Evolutionary conservation across 2,329 filamentous ascomycete species (phyloP).

Genomic region (Fusarium sublunatum): DNA sequence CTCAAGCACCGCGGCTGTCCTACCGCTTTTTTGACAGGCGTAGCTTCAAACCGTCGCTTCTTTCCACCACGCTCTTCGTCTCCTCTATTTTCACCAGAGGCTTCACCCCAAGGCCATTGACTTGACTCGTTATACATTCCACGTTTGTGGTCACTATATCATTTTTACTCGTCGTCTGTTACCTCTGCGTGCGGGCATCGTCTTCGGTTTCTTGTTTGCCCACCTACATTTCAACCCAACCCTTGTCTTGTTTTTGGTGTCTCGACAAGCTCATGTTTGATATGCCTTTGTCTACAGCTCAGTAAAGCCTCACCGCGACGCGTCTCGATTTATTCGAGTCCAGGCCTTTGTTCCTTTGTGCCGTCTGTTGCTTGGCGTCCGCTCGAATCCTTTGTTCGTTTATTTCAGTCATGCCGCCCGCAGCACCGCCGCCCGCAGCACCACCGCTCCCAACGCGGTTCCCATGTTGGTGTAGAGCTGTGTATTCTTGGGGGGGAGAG

Average conservation of each 20-base stretch:
- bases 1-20: slow-evolving; percentile 35
- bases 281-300: slow-evolving; percentile 36
- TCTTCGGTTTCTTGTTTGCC: background rate
- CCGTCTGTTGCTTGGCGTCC: slow-evolving; percentile 12
- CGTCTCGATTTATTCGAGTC: slow-evolving; percentile 28
- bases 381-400: slow-evolving; percentile 13
- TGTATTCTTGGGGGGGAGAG: slow-evolving; percentile 95
- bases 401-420: slow-evolving; percentile 60
- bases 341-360: slow-evolving; percentile 17
- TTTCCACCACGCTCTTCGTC: slow-evolving; percentile 31
- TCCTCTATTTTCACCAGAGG: slow-evolving; percentile 18
- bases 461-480: slow-evolving; percentile 90
- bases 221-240: slow-evolving; percentile 1
- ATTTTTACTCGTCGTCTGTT: slow-evolving; percentile 20
- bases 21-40: slow-evolving; percentile 42
- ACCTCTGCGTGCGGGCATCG: slow-evolving; percentile 6
- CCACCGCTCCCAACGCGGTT: slow-evolving; percentile 78
- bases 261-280: slow-evolving; percentile 37
- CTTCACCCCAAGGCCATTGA: slow-evolving; percentile 29
- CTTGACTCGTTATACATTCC: slow-evolving; percentile 20
- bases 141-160: slow-evolving; percentile 8
- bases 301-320: slow-evolving; percentile 30
- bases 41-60: slow-evolving; percentile 33
- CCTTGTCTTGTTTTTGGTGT: slow-evolving; percentile 28
- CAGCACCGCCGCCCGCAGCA: slow-evolving; percentile 66